Evolutionary conservation across 1,284 basidiomycete species (phyloP).

Genomic region (Tilletia horrida): DNA sequence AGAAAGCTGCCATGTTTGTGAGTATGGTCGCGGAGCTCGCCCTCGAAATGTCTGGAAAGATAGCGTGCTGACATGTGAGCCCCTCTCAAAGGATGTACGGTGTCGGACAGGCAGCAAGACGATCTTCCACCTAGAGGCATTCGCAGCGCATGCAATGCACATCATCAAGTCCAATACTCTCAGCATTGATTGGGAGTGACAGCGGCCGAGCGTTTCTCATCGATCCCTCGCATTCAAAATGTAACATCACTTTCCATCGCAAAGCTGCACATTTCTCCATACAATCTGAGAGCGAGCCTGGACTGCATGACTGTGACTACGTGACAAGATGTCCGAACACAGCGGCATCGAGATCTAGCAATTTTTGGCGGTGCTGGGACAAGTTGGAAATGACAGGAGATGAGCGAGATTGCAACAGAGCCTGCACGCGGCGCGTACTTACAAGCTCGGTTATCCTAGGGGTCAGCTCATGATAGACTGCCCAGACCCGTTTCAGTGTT

Average conservation of each 20-base stretch:
- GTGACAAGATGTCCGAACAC: conserved; percentile 9
- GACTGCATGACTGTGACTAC: too few species aligned
- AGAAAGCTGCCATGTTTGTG: conserved; percentile 81
- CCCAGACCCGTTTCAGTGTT: not conserved
- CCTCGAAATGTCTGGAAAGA: not conserved
- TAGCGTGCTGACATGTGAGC: not conserved
- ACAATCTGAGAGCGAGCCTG: too few species aligned
- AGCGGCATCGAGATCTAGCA: not conserved
- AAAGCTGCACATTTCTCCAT: not conserved
- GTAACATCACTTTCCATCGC: not conserved
- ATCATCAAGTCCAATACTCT: conserved; percentile 16
- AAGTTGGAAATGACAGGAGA: not conserved
- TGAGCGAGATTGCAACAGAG: not conserved
- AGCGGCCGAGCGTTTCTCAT: not conserved
- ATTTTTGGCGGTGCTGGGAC: not conserved
- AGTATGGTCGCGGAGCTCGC: conserved; percentile 45
- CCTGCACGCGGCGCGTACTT: not conserved
- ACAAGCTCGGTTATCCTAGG: not conserved
- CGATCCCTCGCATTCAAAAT: not conserved
- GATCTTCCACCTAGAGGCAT: conserved; percentile 54
- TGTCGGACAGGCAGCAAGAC: conserved; percentile 47
- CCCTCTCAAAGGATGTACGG: conserved; percentile 58
- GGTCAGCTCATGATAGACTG: not conserved
- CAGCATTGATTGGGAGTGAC: conserved; percentile 13
- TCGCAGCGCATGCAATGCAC: conserved; percentile 51